Evolutionary conservation across 352 stramenopile genomes (phyloP), one percentile per base, ranked within the genome.

Genomic region (Phytophthora crassamura): DNA sequence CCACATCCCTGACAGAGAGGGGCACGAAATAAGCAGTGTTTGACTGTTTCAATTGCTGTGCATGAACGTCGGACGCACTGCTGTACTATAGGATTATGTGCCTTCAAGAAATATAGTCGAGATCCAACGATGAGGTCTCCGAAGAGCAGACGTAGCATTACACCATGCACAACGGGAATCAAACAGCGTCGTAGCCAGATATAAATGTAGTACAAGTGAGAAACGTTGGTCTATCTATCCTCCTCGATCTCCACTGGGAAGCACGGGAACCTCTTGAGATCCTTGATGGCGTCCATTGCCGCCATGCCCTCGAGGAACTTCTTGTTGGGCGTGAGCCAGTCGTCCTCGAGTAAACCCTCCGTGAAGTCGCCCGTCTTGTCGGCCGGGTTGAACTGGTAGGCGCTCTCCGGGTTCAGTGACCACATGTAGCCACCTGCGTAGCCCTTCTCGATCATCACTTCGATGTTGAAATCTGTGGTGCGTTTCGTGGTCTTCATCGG

Each of bases 341-440:
- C 77, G 68, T 86, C 77, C 30, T 63, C 42, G 11, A 88, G 59
- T 33, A 86, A 46, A 0, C 77, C 77, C 64, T 88, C 77, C 5
- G 74, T 85, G 62, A 85, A 88, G 2, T 51, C 39, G 10, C 77
- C 79, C 33, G 69, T 67, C 30, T 36, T 84, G 54, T 85, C 75
- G 14, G 78, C 71, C 0, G 79, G 79, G 55, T 88, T 88, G 72
- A 71, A 88, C 63, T 81, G 69, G 66, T 86, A 88, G 36, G 75
- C 79, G 47, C 67, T 81, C 59, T 86, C 79, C 0, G 79, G 79
- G 54, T 88, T 88, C 6, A 88, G 57, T 25, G 77, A 85, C 79
- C 77, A 88, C 77, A 86, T 85, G 63, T 85, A 88, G n/a, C 77
- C 78, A 18, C 77, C 77, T 5, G 73, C 75, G 48, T 81, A 78